Percentiles rank a stretch among this genome's conserved stretches.
phyloP scores from a whole-genome alignment of 768 basidiomycete species.

The Trametes villosa region DNA sequence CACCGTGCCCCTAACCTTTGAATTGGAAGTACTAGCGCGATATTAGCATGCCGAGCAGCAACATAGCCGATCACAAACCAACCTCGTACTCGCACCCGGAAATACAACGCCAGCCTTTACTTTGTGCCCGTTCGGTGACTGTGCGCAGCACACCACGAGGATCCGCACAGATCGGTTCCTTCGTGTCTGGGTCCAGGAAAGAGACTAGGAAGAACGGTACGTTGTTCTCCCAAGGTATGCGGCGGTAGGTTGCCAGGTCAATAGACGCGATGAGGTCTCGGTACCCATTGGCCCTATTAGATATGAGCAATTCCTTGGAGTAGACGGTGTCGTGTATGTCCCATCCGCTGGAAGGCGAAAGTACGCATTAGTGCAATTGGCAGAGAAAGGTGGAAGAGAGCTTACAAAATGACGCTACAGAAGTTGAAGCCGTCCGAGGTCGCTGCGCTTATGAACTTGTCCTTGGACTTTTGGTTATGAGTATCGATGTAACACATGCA shows the following conservation, averaged over 20 bases:
- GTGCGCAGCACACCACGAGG: slow-evolving; percentile 81
- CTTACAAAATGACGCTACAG: slow-evolving; percentile 91
- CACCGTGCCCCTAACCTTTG: slow-evolving; percentile 56
- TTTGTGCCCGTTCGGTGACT: slow-evolving; percentile 53
- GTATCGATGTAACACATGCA: neutral
- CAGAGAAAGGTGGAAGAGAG: slow-evolving; percentile 10
- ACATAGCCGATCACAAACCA: slow-evolving; percentile 27
- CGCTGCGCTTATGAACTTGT: slow-evolving; percentile 85
- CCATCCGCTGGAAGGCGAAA: slow-evolving; percentile 66
- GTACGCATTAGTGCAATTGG: neutral
- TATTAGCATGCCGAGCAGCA: neutral
- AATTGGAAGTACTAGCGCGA: slow-evolving; percentile 83
- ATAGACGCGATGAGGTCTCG: slow-evolving; percentile 85
- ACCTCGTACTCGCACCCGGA: slow-evolving; percentile 97
- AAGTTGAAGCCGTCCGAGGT: slow-evolving; percentile 88
- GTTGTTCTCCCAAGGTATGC: slow-evolving; percentile 90
- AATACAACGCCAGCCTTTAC: slow-evolving; percentile 61
- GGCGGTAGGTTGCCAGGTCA: slow-evolving; percentile 85
- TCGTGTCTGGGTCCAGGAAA: slow-evolving; percentile 87
- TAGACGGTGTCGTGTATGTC: slow-evolving; percentile 91
- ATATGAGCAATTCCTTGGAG: slow-evolving; percentile 83
- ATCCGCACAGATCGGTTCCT: slow-evolving; percentile 76
- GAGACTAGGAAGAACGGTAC: slow-evolving; percentile 93
- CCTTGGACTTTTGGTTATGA: slow-evolving; percentile 67
- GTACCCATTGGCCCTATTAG: slow-evolving; percentile 92